Evolutionary conservation across 805 yeast genomes (phyloP).

Genomic region (Metschnikowia lochheadii): DNA sequence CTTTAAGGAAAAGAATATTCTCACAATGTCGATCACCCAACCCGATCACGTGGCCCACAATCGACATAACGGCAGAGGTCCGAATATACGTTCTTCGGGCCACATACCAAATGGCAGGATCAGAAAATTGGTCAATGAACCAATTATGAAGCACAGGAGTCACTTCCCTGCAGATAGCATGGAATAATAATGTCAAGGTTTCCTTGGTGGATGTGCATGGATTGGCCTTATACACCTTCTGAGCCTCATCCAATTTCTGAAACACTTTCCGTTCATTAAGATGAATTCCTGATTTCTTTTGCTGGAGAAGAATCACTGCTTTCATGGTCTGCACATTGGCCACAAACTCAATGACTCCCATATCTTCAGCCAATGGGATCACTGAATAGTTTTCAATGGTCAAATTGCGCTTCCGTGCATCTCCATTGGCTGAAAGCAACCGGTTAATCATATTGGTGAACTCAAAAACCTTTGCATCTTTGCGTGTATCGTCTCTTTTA

Average conservation of each 20-base stretch:
- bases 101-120: constrained; percentile 82
- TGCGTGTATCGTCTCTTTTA: constrained; percentile 88
- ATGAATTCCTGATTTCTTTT: constrained; percentile 21
- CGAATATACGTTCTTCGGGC: constrained; percentile 72
- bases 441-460: constrained; percentile 84
- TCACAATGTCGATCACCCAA: constrained; percentile 97
- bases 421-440: constrained; percentile 59
- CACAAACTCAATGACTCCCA: constrained; percentile 86
- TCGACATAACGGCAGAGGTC: constrained; percentile 93
- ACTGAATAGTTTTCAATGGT: constrained; percentile 82
- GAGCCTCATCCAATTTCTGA: constrained; percentile 30
- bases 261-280: constrained; percentile 26
- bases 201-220: constrained; percentile 4
- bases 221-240: constrained; percentile 18
- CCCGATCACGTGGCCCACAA: constrained; percentile 91
- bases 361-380: constrained; percentile 76
- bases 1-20: constrained; percentile 70
- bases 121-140: constrained; percentile 86
- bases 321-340: constrained; percentile 70
- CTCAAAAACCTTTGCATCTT: constrained; percentile 92
- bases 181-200: constrained; percentile 22
- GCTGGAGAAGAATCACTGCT: constrained; percentile 40
- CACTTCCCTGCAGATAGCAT: constrained; percentile 29
- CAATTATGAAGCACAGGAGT: constrained; percentile 80
- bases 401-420: constrained; percentile 68